Conservation (phyloP, 768 basidiomycete species). For the Nidularia pulvinata region DNA sequence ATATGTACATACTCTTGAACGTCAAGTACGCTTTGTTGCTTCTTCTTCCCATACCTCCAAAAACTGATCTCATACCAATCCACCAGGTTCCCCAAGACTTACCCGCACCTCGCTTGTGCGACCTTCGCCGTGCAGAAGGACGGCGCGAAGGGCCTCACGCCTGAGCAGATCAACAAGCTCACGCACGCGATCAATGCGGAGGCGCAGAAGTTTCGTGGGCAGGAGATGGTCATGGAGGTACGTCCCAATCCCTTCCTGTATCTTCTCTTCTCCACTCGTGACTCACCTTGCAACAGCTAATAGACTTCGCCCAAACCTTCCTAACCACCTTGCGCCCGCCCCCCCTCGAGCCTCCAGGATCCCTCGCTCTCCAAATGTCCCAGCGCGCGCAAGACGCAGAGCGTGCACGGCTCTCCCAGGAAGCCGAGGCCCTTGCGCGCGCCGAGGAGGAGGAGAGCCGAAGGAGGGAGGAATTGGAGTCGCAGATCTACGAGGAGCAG, state of each 20-base stretch:
- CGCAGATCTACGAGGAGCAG: too few species aligned
- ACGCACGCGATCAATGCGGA: constrained; percentile 62
- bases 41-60: neutral
- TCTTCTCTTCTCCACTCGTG: neutral
- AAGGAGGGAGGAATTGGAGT: too few species aligned
- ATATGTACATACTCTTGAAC: constrained; percentile 66
- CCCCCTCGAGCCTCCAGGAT: constrained; percentile 59
- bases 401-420: constrained; percentile 33
- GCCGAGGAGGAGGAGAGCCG: too few species aligned
- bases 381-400: constrained; percentile 72
- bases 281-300: constrained; percentile 41
- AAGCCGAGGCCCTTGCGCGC: too few species aligned
- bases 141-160: constrained; percentile 47
- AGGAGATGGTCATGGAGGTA: constrained; percentile 82
- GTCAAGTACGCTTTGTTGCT: constrained; percentile 51
- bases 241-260: constrained; percentile 9
- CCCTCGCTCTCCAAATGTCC: constrained; percentile 80
- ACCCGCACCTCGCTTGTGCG: constrained; percentile 71
- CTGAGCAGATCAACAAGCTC: constrained; percentile 57
- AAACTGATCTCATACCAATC: constrained; percentile 3
- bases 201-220: constrained; percentile 62
- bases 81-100: constrained; percentile 76
- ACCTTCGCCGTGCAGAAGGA: constrained; percentile 71
- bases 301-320: constrained; percentile 74
- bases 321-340: constrained; percentile 55